A percentile compares a stretch with the other conserved stretches of the same genome.
phyloP scores from a whole-genome alignment of 768 basidiomycete species.

The Hericium coralloides region DNA sequence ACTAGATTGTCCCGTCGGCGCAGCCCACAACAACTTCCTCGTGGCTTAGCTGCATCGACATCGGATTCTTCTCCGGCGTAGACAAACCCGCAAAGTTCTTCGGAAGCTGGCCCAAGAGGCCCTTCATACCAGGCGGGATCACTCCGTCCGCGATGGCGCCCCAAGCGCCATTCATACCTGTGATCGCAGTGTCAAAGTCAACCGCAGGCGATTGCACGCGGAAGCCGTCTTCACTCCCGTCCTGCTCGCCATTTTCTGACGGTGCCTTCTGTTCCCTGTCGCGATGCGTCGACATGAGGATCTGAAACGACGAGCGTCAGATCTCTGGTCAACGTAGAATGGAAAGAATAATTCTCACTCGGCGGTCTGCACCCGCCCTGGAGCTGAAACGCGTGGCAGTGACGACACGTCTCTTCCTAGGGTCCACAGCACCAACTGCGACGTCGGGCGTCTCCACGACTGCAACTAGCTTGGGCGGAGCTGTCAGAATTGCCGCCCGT shows the following conservation, averaged over 20 bases:
- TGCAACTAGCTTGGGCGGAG: slow-evolving; percentile 76
- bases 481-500: slow-evolving; percentile 67
- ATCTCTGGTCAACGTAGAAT: neutral
- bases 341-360: slow-evolving; percentile 38
- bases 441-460: slow-evolving; percentile 84
- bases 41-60: slow-evolving; percentile 88
- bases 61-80: slow-evolving; percentile 87
- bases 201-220: slow-evolving; percentile 29
- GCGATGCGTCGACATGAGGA: slow-evolving; percentile 77
- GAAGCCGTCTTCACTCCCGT: neutral
- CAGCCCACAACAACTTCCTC: slow-evolving; percentile 89
- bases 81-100: slow-evolving; percentile 69
- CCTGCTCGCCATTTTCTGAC: slow-evolving; percentile 16
- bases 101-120: slow-evolving; percentile 54
- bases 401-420: slow-evolving; percentile 73
- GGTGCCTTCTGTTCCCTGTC: slow-evolving; percentile 36
- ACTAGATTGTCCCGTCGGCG: slow-evolving; percentile 90
- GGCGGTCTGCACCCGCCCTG: slow-evolving; percentile 69
- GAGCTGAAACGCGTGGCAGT: slow-evolving; percentile 86
- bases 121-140: slow-evolving; percentile 38
- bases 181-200: slow-evolving; percentile 57
- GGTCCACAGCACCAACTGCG: slow-evolving; percentile 83
- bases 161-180: slow-evolving; percentile 72
- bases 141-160: slow-evolving; percentile 44
- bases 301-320: slow-evolving; percentile 28